Percentiles rank a stretch among this genome's conserved stretches.
These are phyloP conservation scores for Penicillium sclerotiorum DNA, from an alignment of 2,329 filamentous ascomycete species.

Conservation along the genomic window DNA sequence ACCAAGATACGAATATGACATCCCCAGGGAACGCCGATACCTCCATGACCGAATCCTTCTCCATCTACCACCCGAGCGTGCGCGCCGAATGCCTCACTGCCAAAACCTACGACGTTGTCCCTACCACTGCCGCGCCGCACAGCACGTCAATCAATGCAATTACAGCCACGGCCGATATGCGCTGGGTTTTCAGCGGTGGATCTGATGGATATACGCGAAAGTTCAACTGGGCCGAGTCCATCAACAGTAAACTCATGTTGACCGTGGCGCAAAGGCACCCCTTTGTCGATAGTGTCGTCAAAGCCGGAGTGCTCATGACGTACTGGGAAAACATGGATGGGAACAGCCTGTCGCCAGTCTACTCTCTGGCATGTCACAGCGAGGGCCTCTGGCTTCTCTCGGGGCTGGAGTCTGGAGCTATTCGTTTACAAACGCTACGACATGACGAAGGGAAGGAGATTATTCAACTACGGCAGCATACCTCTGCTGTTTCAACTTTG, in stretches of 20 bases:
- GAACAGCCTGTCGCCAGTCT: conserved; percentile 76
- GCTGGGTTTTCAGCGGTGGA: conserved; percentile 92
- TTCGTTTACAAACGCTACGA: conserved; percentile 89
- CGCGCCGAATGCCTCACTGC: conserved; percentile 79
- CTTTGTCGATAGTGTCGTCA: conserved; percentile 95
- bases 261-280: conserved; percentile 95
- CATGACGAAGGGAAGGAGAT: conserved; percentile 95
- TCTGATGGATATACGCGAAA: conserved; percentile 95
- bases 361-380: conserved; percentile 88
- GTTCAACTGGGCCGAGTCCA: conserved; percentile 92
- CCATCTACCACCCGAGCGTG: conserved; percentile 62
- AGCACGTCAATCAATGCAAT: conserved; percentile 94
- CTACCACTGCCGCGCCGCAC: conserved; percentile 94
- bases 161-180: conserved; percentile 87
- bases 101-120: conserved; percentile 87
- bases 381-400: conserved; percentile 89
- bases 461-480: conserved; percentile 76
- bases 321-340: conserved; percentile 99
- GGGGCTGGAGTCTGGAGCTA: conserved; percentile 84
- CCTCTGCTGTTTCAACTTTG: conserved; percentile 87
- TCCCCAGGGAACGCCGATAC: conserved; percentile 48
- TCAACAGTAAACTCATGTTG: conserved; percentile 89
- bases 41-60: conserved; percentile 35
- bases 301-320: conserved; percentile 89
- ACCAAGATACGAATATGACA: conserved; percentile 50